Conservation (phyloP, 768 basidiomycete genomes). For the Podaxis sp. region DNA sequence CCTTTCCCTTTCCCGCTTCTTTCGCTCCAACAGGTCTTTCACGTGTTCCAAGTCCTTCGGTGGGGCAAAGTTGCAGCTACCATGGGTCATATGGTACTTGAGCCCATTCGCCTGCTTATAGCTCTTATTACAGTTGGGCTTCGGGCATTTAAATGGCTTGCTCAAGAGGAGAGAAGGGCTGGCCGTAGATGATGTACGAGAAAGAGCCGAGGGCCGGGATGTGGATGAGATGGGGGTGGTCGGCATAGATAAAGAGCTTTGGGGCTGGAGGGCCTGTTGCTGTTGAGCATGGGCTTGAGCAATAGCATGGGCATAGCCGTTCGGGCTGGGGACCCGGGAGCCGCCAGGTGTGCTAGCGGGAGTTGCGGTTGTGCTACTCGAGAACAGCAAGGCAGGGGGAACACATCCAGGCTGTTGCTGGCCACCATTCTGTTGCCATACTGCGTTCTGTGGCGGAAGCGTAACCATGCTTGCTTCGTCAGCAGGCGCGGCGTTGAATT, state of each 20-base stretch:
- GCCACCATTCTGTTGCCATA: conserved; percentile 14
- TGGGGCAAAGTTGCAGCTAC: conserved; percentile 91
- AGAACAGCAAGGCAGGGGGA: conserved; percentile 66
- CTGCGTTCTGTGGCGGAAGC: neutral
- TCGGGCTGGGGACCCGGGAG: conserved; percentile 39
- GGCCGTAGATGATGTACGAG: conserved; percentile 30
- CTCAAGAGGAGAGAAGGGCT: conserved; percentile 64
- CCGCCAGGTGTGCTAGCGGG: conserved; percentile 48
- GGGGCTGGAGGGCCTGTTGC: conserved; percentile 20
- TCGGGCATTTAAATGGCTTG: conserved; percentile 92
- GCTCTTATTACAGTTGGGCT: conserved; percentile 92
- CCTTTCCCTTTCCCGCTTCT: conserved; percentile 41
- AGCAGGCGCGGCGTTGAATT: conserved; percentile 37
- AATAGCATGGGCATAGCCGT: conserved; percentile 13
- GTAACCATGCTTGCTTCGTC: conserved; percentile 34
- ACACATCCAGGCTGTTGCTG: conserved; percentile 45
- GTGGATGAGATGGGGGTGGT: conserved; percentile 21
- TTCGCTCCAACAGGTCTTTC: conserved; percentile 65
- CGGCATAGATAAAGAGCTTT: conserved; percentile 17
- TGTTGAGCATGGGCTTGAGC: conserved; percentile 20
- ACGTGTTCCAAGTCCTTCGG: conserved; percentile 82
- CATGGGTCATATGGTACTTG: conserved; percentile 93
- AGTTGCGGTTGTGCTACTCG: conserved; percentile 33
- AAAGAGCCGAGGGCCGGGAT: conserved; percentile 13
- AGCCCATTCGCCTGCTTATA: conserved; percentile 96